Evolutionary conservation across 345 rosid species (phyloP), one percentile per base, ranked within the genome.

Genomic region (Ceriops decandra): DNA sequence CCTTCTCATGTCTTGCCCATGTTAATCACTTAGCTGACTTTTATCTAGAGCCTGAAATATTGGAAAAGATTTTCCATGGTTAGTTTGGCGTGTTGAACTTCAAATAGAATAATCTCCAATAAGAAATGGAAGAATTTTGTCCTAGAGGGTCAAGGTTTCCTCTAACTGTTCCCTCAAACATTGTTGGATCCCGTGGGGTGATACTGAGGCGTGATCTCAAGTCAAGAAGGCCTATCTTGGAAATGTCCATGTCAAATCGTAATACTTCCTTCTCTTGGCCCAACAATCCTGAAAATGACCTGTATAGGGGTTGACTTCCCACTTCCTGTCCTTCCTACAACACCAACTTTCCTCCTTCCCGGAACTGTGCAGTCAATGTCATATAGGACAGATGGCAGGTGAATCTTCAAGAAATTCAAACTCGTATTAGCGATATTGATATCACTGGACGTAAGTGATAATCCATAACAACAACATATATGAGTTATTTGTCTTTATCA

Each of bases 121-220:
- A 38, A 38, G 46, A 38, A 38, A 38, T 38, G 46, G 46, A 38
- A 38, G 46, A 38, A 2, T 9, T 38, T 38, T 38, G 90, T 71
- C 64, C 59, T 46, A 93, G 74, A 56, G 97, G 96, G 67, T 93
- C 98, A 28, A 93, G 90, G 81, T 93, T 93, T 47, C 82, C 87
- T 77, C 98, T 85, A 5, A 89, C 87, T 20, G 92, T 87, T 84
- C 97, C 98, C 70, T 89, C 92, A 76, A 93, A 93, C 72, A 93
- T 80, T 73, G 93, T 88, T 13, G 98, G 98, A 79, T 93, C 98
- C 82, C 90, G 96, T 5, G 98, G 98, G 59, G 90, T 93, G 79
- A 93, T 93, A 64, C 96, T 88, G 62, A 93, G 93, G 61, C 92
- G 87, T 67, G 92, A 86, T 77, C 98, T 74, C 58, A 93, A 71